Base-by-base conservation (phyloP, 2,329 filamentous ascomycete species). In the Arthrobotrys sphaeroides region DNA sequence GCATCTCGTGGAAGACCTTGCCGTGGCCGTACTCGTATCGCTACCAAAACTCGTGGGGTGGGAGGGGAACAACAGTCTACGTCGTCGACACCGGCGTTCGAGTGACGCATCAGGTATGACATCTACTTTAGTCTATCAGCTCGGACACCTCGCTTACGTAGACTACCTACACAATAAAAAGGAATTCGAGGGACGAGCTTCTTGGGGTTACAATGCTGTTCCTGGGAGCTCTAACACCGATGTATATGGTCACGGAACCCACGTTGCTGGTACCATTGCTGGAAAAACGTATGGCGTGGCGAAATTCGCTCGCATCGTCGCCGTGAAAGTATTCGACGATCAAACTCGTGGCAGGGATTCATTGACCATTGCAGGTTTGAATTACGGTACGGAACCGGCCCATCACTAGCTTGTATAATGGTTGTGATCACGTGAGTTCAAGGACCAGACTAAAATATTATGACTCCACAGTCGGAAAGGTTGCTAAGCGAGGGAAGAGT, bases 241-340 rank as follows among this genome's bases (percentile, higher is more conserved):
- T 69, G 84, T 86, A 77, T 87, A 89, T 79, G 88, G 88, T 10
- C 89, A 90, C 81, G 89, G 89, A 42, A 88, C 84, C 66, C 89
- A 90, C 82, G 87, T 89, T 24, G 85, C 88, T 7, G 89, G 88
- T 22, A 90, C 88, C 13, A 86, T 89, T 45, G 89, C 84, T 20
- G 87, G 88, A 33, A 83, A 82, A 62, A 89, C 86, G 1, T 90
- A 87, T 72, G 89, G 89, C 77, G 87, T 90, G 3, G 87, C 88
- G 78, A 89, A 89, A 83, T 85, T 85, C 64, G 85, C 84, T 67
- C 82, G 83, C 66, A 82, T 89, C 47, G 81, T 88, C 61, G 87
- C 85, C 38, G 87, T 90, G 82, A 90, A 90, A 84, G 88, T 90
- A 5, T 84, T 89, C n/a, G 85, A 85, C 67, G 85, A 83, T 16